Base-by-base conservation (phyloP, 2,329 filamentous ascomycete genomes). In the Epichloe coenophiala region DNA sequence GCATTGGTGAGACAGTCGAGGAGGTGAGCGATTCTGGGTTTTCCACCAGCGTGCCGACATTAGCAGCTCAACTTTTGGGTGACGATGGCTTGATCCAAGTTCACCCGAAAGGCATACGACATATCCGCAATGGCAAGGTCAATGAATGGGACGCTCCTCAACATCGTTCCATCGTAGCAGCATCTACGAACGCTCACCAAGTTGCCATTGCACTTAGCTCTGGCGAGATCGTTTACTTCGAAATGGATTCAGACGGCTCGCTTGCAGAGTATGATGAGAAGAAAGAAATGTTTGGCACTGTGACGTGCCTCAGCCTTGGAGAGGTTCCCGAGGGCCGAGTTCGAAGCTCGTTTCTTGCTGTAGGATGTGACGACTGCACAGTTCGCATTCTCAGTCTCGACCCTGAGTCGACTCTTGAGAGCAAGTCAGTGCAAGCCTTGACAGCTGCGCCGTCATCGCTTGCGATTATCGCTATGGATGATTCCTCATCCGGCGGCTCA, bases 201-300 rank as follows among this genome's bases (percentile, higher is more conserved):
- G 88, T 98, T 27, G 89, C 89, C 3, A 84, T 97, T 47, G 93
- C 93, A 1, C 74, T 99, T 27, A 97, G 90, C 63, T 96, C 90
- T 8, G 91, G 91, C 38, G 93, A 98, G 65, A 91, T 98, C 55
- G 87, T 95, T 41, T 98, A 97, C 63, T 98, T 98, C 59, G 94
- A 98, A 65, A 91, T 96, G 81, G 93, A 96, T 61, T 78, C 81
- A 0, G 91, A 97, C 66, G 90, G 90, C 33, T 86, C 86, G 3
- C 74, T 97, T 35, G 88, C 88, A 36, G 91, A 97, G 69, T 95
- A 96, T 57, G 86, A 97, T 57, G 90, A 97, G 61, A 89, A 91
- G 65, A 88, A 89, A 60, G 86, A 94, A 60, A 93, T 98, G 86
- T 89, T 86, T 49, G 91, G 89, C 44, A 96, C 90, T 0, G 90